Evolutionary conservation across 2,329 filamentous ascomycete genomes (phyloP).

Genomic region (Chaetomiaceae sp.): DNA sequence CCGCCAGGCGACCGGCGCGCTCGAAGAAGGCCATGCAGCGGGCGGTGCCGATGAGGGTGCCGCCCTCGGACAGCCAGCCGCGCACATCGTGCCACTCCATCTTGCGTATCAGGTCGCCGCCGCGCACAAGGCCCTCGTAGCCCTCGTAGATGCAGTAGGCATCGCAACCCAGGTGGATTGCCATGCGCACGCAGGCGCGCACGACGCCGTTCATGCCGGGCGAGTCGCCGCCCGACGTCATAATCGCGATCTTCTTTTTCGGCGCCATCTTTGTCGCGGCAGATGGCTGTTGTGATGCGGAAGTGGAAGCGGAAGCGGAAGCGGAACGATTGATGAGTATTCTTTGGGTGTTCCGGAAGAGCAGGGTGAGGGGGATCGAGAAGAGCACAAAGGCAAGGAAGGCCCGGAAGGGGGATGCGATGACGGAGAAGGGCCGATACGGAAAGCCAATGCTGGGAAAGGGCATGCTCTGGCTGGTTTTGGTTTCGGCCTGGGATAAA

Average conservation of each 20-base stretch:
- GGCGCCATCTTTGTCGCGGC: constrained; percentile 33
- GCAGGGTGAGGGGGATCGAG: constrained; percentile 19
- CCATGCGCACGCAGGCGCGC: constrained; percentile 84
- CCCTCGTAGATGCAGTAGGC: constrained; percentile 84
- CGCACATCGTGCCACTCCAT: constrained; percentile 93
- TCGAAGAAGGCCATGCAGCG: constrained; percentile 91
- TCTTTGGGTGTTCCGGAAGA: constrained; percentile 14
- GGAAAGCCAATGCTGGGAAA: constrained; percentile 16
- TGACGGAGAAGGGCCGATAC: constrained; percentile 20
- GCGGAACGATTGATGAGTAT: constrained; percentile 1
- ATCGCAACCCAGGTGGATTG: constrained; percentile 78
- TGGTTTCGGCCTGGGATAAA: constrained; percentile 10
- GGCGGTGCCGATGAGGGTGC: constrained; percentile 92
- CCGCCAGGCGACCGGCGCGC: constrained; percentile 73
- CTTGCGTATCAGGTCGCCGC: constrained; percentile 79
- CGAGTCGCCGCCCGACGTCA: constrained; percentile 92
- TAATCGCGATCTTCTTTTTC: constrained; percentile 73
- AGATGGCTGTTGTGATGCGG: constrained; percentile 1
- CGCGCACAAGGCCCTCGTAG: constrained; percentile 90
- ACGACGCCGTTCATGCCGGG: constrained; percentile 94
- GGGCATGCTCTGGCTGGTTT: constrained; percentile 22
- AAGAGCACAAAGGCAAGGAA: constrained; percentile 21
- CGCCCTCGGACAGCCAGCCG: constrained; percentile 88
- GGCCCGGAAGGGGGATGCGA: constrained; percentile 22
- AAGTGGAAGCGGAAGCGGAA: neutral